These are phyloP conservation scores for Tetrahymena borealis DNA, from an alignment of 73 alveolate genomes.

Conservation along the genomic window DNA sequence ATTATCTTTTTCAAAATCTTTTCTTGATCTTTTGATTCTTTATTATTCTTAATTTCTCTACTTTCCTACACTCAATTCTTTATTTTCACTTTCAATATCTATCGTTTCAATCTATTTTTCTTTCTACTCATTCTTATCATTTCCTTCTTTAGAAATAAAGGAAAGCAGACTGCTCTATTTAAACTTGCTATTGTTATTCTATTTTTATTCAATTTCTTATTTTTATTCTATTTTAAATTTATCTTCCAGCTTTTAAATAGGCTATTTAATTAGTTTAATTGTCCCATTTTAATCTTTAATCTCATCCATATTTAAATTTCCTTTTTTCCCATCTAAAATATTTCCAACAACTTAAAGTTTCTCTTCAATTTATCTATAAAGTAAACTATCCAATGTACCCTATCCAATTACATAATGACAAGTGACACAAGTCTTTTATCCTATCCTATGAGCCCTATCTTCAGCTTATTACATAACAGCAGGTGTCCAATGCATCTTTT, in stretches of 20 bases:
- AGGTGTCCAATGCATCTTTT: constrained; percentile 75
- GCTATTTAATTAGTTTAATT: not conserved
- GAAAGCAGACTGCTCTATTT: no score
- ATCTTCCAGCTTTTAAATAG: not conserved
- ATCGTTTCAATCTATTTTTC: no score
- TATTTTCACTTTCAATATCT: no score
- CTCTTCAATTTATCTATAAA: constrained; percentile 66
- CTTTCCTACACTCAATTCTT: not conserved
- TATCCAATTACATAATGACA: constrained; percentile 92
- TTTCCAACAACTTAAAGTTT: constrained; percentile 80
- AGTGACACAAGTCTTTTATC: constrained; percentile 85
- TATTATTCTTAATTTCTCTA: not conserved
- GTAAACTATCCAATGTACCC: constrained; percentile 87
- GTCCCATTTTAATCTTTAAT: not conserved
- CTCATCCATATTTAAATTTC: constrained; percentile 30
- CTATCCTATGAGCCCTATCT: constrained; percentile 97
- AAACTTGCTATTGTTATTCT: no score
- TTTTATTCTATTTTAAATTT: not conserved
- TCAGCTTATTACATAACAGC: constrained; percentile 96
- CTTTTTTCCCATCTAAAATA: constrained; percentile 68
- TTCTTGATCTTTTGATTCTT: not conserved
- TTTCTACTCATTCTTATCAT: no score
- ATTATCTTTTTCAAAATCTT: not conserved
- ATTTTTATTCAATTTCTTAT: not conserved
- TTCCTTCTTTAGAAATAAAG: no score